Evolutionary conservation across 306 rosid species (phyloP).

Genomic region (Canavalia gladiata): DNA sequence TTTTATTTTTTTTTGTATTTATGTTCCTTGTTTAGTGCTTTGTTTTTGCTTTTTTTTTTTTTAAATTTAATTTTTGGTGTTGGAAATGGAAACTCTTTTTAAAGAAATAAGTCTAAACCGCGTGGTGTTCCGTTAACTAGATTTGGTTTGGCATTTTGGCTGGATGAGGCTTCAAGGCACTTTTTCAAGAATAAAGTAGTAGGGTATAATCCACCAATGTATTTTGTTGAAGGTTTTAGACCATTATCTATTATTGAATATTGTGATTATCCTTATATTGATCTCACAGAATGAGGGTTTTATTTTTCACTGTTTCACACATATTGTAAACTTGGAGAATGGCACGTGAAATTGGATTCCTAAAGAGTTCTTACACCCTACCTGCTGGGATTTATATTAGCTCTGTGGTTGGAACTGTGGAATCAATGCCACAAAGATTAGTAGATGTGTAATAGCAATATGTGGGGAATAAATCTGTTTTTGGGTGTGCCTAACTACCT

Average conservation of each 20-base stretch:
- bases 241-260: slow-evolving; percentile 11
- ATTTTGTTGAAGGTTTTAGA: slow-evolving; percentile 30
- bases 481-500: not conserved
- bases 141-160: slow-evolving; percentile 28
- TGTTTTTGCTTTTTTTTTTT: not conserved
- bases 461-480: not conserved
- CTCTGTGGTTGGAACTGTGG: slow-evolving; percentile 6
- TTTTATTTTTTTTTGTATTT: not conserved
- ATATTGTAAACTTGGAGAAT: slow-evolving; percentile 19
- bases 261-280: slow-evolving; percentile 19
- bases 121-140: slow-evolving; percentile 8
- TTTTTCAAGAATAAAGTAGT: slow-evolving; percentile 33
- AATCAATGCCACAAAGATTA: slow-evolving; percentile 33
- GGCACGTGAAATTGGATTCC: not conserved
- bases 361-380: not conserved
- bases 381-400: slow-evolving; percentile 1
- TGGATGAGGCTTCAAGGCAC: slow-evolving; percentile 21
- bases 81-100: not conserved
- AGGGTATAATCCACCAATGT: slow-evolving; percentile 15
- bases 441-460: not conserved
- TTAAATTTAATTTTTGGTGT: not conserved
- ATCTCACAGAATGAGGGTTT: slow-evolving; percentile 15
- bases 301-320: not conserved
- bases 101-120: slow-evolving; percentile 9
- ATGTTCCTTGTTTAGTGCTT: not conserved